Evolutionary conservation across 495 filamentous ascomycete species (phyloP).

Genomic region (Lasiosphaeris hirsuta): DNA sequence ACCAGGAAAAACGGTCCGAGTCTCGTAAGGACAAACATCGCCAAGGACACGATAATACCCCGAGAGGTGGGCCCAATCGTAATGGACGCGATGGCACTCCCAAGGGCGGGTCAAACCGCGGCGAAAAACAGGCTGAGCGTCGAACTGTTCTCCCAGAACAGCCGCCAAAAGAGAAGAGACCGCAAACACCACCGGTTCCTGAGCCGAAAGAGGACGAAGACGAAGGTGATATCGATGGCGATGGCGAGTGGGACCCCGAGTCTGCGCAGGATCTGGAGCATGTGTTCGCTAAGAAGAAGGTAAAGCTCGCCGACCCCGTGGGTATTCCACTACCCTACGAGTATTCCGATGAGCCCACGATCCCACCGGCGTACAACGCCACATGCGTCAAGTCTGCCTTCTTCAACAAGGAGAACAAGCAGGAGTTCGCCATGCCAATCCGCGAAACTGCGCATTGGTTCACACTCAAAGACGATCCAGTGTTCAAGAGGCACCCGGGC

Average conservation of each 20-base stretch:
- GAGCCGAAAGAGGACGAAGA: slow-evolving; percentile 11
- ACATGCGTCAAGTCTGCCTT: slow-evolving; percentile 45
- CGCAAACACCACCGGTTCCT: neutral
- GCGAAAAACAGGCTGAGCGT: slow-evolving; percentile 7
- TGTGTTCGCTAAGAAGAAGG: slow-evolving; percentile 35
- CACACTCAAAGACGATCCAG: slow-evolving; percentile 43
- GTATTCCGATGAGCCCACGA: slow-evolving; percentile 43
- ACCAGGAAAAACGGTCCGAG: slow-evolving; percentile 16
- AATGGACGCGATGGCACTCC: neutral
- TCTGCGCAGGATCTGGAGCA: slow-evolving; percentile 39
- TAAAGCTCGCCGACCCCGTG: slow-evolving; percentile 42
- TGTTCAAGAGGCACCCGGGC: slow-evolving; percentile 34
- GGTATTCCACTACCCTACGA: slow-evolving; percentile 37
- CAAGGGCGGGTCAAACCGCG: neutral
- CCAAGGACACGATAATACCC: neutral
- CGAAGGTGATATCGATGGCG: neutral
- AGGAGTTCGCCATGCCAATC: slow-evolving; percentile 42
- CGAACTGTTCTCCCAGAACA: neutral
- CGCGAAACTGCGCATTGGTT: slow-evolving; percentile 43
- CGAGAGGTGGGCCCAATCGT: neutral
- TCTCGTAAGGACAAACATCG: slow-evolving; percentile 17
- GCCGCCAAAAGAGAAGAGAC: neutral
- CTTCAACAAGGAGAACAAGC: slow-evolving; percentile 43
- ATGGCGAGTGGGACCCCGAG: slow-evolving; percentile 31
- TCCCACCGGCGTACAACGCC: slow-evolving; percentile 43